These are phyloP conservation scores for Thuidium tamariscinum DNA, from an alignment of 225 moss, liverwort and hornwort species.

Conservation along the genomic window DNA sequence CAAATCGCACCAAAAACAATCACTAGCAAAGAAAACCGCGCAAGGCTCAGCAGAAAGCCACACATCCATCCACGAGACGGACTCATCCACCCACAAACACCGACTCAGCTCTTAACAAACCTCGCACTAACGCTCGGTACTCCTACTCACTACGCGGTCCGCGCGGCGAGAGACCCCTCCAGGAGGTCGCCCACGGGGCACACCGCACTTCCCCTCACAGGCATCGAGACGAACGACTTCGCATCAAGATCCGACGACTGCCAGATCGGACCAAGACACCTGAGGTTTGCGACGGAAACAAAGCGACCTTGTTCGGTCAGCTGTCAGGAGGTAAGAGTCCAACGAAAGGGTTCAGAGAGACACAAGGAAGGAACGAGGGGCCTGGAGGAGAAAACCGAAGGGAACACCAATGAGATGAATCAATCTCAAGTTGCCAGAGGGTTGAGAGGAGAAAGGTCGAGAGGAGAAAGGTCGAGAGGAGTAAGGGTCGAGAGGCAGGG, in stretches of 20 bases:
- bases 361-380: conserved; percentile 30
- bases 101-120: not conserved
- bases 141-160: not conserved
- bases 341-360: conserved; percentile 12
- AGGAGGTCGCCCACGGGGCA: not conserved
- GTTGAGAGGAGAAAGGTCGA: conserved; percentile 83
- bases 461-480: conserved; percentile 94
- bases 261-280: not conserved
- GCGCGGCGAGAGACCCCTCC: not conserved
- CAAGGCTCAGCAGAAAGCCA: not conserved
- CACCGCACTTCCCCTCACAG: not conserved
- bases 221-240: not conserved
- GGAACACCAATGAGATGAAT: conserved; percentile 90
- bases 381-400: conserved; percentile 25
- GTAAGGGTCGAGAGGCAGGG: conserved; percentile 72
- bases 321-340: not conserved
- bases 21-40: not conserved
- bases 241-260: not conserved
- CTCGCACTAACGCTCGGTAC: not conserved
- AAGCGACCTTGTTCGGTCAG: not conserved
- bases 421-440: conserved; percentile 83
- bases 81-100: not conserved
- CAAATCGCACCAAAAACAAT: not conserved
- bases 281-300: not conserved
- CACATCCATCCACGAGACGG: not conserved